Conservation (phyloP, 164 flowering plant genomes). For the Amborella trichopoda region DNA sequence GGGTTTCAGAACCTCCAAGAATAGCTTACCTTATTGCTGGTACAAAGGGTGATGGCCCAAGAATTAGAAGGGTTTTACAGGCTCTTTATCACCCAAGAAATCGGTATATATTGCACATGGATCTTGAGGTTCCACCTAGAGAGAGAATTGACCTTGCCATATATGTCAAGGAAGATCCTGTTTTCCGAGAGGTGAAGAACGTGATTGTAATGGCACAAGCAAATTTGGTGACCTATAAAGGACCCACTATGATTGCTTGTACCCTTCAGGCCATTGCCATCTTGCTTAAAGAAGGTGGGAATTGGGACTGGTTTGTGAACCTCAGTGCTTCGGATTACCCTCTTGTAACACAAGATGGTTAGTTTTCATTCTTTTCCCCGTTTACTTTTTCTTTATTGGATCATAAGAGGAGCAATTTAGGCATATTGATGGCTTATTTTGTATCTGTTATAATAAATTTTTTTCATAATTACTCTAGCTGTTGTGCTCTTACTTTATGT, state of each 20-base stretch:
- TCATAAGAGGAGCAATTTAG: no score
- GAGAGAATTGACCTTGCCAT: slow-evolving; percentile 66
- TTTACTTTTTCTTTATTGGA: background rate
- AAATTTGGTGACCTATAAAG: slow-evolving; percentile 92
- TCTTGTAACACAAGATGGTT: slow-evolving; percentile 93
- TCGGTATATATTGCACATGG: slow-evolving; percentile 86
- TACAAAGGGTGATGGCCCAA: slow-evolving; percentile 83
- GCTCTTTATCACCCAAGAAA: slow-evolving; percentile 95
- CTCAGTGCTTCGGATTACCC: slow-evolving; percentile 99
- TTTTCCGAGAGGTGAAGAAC: slow-evolving; percentile 66
- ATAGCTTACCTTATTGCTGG: slow-evolving; percentile 94
- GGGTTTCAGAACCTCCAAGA: slow-evolving; percentile 29
- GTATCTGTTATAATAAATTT: no score
- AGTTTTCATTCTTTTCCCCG: slow-evolving; percentile 14
- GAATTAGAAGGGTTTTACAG: slow-evolving; percentile 80
- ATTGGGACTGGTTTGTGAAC: slow-evolving; percentile 98
- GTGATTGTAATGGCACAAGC: slow-evolving; percentile 86
- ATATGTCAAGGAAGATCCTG: slow-evolving; percentile 56
- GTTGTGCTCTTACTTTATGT: no score
- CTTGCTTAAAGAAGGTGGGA: slow-evolving; percentile 61
- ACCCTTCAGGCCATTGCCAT: slow-evolving; percentile 91
- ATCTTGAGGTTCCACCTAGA: slow-evolving; percentile 91
- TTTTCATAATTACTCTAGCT: no score
- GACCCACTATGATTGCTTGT: slow-evolving; percentile 96
- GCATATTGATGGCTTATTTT: no score